Evolutionary conservation across 2,329 filamentous ascomycete species (phyloP).

Genomic region (Diaporthe humulicola): DNA sequence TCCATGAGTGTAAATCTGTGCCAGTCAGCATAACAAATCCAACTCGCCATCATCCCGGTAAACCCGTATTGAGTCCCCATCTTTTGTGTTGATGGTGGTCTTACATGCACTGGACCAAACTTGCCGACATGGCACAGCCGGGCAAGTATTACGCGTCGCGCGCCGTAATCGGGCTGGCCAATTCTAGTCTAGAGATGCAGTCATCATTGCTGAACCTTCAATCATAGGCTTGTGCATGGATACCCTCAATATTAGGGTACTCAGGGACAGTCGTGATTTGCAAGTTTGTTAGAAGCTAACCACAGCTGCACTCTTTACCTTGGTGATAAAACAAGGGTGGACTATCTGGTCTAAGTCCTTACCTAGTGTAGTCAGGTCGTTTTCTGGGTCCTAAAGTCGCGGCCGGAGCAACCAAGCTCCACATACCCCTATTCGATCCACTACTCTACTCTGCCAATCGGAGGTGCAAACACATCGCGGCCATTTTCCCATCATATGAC

Average conservation of each 20-base stretch:
- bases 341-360: background rate
- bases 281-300: background rate
- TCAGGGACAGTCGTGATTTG: background rate
- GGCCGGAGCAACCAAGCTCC: background rate
- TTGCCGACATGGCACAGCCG: background rate
- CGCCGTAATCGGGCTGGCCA: background rate
- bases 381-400: background rate
- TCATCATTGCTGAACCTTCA: background rate
- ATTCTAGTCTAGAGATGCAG: too few species aligned
- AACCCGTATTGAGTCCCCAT: background rate
- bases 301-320: background rate
- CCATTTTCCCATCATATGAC: background rate
- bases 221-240: background rate
- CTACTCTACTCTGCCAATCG: background rate
- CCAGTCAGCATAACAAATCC: background rate
- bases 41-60: background rate
- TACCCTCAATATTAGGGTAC: background rate
- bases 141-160: background rate
- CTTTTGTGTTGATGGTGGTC: too few species aligned
- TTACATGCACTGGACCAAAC: background rate
- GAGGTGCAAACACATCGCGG: background rate
- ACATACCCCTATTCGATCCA: background rate
- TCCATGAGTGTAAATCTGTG: background rate
- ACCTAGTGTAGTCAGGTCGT: background rate
- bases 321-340: background rate